A percentile compares a stretch with the other conserved stretches of the same genome.
Evolutionary conservation across 257 asterid species (phyloP).

Genomic region (Apocynum venetum): DNA sequence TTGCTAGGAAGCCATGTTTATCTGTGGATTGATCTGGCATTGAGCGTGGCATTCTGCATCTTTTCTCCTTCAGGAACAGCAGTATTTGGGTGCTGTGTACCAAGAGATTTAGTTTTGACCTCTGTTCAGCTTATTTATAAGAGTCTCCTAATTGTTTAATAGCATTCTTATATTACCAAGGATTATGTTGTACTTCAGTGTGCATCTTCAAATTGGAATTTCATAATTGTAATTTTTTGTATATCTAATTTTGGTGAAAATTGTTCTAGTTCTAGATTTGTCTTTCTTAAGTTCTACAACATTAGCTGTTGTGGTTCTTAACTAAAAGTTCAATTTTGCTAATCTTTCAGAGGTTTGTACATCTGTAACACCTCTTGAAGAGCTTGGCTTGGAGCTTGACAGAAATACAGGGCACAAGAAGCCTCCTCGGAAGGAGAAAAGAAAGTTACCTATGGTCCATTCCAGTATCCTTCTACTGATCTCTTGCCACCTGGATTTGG

Average conservation of each 20-base stretch:
- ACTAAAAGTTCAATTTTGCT: background rate
- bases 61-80: background rate
- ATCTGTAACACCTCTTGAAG: slow-evolving; percentile 35
- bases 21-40: background rate
- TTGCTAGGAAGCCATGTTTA: background rate
- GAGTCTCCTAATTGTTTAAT: background rate
- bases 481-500: slow-evolving; percentile 6
- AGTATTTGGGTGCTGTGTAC: background rate
- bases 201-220: background rate
- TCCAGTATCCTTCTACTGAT: slow-evolving; percentile 66
- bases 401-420: slow-evolving; percentile 48
- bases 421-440: slow-evolving; percentile 73
- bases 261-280: background rate
- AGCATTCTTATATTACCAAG: background rate
- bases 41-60: background rate
- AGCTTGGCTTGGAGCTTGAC: slow-evolving; percentile 38
- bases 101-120: background rate
- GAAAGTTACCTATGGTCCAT: slow-evolving; percentile 43
- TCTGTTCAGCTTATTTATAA: background rate
- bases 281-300: background rate
- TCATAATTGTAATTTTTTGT: background rate
- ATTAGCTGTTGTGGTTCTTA: background rate
- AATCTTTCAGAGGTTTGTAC: slow-evolving; percentile 70
- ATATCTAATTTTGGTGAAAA: background rate
- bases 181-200: background rate